phyloP scores from a whole-genome alignment of 1,139 yeast genomes.

The Nakaseomyces bracarensis region DNA sequence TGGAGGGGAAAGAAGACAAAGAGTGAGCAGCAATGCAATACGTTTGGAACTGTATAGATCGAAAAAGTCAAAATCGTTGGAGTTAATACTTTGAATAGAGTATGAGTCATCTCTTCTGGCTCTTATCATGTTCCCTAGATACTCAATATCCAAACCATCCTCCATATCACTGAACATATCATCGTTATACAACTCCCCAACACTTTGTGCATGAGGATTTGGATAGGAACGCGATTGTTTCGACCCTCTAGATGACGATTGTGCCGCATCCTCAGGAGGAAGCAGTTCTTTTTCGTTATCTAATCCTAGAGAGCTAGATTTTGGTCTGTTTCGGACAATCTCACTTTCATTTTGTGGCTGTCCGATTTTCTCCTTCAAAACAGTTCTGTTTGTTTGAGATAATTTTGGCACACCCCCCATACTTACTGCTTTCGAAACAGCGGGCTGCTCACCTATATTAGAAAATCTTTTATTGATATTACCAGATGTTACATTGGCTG shows the following conservation, averaged over 20 bases:
- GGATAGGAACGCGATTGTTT: not conserved
- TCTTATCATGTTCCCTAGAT: slow-evolving; percentile 1
- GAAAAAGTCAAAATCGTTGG: slow-evolving; percentile 12
- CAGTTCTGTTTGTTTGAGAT: too few relatives aligned
- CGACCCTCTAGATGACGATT: not conserved
- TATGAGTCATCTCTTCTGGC: slow-evolving; percentile 10
- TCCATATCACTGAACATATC: not conserved
- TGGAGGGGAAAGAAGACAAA: slow-evolving; percentile 21
- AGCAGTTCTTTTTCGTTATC: not conserved
- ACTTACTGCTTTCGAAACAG: too few relatives aligned
- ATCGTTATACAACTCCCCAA: not conserved
- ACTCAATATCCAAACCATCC: slow-evolving; percentile 4
- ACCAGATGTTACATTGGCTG: too few relatives aligned
- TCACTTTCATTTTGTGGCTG: not conserved
- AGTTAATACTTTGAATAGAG: slow-evolving; percentile 19
- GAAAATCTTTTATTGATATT: too few relatives aligned
- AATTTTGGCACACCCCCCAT: too few relatives aligned
- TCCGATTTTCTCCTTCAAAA: too few relatives aligned
- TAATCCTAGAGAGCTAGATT: not conserved
- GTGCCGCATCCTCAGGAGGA: not conserved
- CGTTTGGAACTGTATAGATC: slow-evolving; percentile 19
- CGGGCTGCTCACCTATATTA: too few relatives aligned
- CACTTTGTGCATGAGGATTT: not conserved
- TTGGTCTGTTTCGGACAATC: not conserved
- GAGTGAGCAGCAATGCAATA: slow-evolving; percentile 12